A percentile compares a stretch with the other conserved stretches of the same genome.
Evolutionary conservation across 768 basidiomycete genomes (phyloP).

Genomic region (Termitomyces bulborhizus): DNA sequence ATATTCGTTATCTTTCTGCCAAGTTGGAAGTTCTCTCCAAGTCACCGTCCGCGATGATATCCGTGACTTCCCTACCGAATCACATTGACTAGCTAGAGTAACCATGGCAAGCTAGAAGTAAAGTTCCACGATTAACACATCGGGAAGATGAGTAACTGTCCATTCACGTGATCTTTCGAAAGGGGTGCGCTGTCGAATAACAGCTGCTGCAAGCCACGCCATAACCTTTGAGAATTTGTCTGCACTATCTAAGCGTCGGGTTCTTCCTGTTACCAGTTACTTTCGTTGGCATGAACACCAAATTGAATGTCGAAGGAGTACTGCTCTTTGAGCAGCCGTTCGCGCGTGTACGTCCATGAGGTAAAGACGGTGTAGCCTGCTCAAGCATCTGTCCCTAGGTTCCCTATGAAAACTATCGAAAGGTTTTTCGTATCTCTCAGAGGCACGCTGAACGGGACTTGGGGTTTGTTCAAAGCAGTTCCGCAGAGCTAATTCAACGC

Average conservation of each 20-base stretch:
- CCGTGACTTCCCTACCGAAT: slow-evolving; percentile 1
- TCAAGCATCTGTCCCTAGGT: slow-evolving; percentile 41
- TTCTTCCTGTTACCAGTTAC: not conserved
- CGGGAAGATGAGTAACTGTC: not conserved
- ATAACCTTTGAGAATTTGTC: not conserved
- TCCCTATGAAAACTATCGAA: slow-evolving; percentile 85
- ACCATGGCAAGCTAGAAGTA: not conserved
- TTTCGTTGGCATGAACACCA: slow-evolving; percentile 33
- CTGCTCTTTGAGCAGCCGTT: slow-evolving; percentile 85
- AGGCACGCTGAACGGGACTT: slow-evolving; percentile 79
- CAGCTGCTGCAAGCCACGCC: no score
- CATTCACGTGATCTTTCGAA: slow-evolving; percentile 4
- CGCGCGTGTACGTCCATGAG: slow-evolving; percentile 44
- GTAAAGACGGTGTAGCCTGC: slow-evolving; percentile 1
- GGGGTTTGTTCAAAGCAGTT: slow-evolving; percentile 46
- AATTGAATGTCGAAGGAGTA: slow-evolving; percentile 65
- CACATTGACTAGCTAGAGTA: not conserved
- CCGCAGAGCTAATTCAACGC: slow-evolving; percentile 54
- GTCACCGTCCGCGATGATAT: slow-evolving; percentile 23
- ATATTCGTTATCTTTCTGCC: slow-evolving; percentile 72
- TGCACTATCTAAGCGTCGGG: not conserved
- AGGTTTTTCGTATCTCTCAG: slow-evolving; percentile 79
- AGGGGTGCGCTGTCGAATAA: not conserved
- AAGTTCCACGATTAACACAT: not conserved
- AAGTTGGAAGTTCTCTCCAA: slow-evolving; percentile 59